phyloP scores from a whole-genome alignment of 495 filamentous ascomycete species.

The Daldinia concentrica region DNA sequence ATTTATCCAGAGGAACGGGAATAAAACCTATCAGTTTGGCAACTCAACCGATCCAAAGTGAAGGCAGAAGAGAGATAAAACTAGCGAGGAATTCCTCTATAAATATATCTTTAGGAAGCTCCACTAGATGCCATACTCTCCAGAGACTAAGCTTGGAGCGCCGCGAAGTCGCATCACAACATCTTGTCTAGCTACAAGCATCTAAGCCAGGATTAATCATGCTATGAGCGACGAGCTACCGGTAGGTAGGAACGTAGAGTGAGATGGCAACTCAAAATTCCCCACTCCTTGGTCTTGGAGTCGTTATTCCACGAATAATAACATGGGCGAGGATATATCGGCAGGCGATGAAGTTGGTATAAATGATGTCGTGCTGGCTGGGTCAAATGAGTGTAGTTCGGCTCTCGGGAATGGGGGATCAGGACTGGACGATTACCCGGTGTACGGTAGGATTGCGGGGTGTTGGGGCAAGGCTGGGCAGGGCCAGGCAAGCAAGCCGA shows the following conservation, averaged over 20 bases:
- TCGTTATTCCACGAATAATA: constrained; percentile 24
- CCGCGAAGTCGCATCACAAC: constrained; percentile 16
- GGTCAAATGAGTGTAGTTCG: constrained; percentile 29
- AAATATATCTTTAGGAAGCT: constrained; percentile 12
- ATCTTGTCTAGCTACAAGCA: background rate
- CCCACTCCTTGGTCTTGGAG: constrained; percentile 16
- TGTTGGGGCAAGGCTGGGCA: constrained; percentile 17
- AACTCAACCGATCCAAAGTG: background rate
- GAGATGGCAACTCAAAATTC: constrained; percentile 15
- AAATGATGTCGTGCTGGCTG: constrained; percentile 34
- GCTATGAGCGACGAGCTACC: constrained; percentile 12
- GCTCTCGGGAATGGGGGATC: constrained; percentile 31
- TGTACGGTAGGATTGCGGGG: constrained; percentile 34
- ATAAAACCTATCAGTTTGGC: background rate
- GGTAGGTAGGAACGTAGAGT: constrained; percentile 11
- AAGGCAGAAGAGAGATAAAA: background rate
- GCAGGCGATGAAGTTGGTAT: constrained; percentile 16
- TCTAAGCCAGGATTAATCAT: constrained; percentile 12
- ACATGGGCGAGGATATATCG: background rate
- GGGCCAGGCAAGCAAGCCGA: constrained; percentile 22
- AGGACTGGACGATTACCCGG: constrained; percentile 25
- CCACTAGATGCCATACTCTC: constrained; percentile 3
- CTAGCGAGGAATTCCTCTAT: background rate
- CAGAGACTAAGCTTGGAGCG: background rate
- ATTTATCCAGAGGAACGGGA: constrained; percentile 3